These are phyloP conservation scores for Sequoia sempervirens DNA, from an alignment of 75 land plant species.

Conservation along the genomic window DNA sequence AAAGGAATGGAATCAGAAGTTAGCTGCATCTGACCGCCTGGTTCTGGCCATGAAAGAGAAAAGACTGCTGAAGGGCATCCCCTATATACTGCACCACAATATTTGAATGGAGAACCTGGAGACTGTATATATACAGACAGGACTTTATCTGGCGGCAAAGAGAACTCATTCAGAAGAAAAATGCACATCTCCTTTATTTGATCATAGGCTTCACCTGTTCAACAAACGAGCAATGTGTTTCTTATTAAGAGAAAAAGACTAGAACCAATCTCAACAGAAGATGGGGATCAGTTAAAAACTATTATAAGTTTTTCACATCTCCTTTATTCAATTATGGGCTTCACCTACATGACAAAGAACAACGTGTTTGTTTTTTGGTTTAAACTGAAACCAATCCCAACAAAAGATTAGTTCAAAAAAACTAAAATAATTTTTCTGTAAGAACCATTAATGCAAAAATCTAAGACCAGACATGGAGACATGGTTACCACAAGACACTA, in stretches of 20 bases:
- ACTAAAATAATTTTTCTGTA: too few relatives aligned
- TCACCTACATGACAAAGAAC: background rate
- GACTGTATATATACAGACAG: slow-evolving; percentile 88
- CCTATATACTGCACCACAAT: slow-evolving; percentile 77
- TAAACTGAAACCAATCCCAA: background rate
- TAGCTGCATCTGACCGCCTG: slow-evolving; percentile 52
- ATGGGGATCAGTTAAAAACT: background rate
- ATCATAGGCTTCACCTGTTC: slow-evolving; percentile 66
- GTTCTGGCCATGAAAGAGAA: slow-evolving; percentile 80
- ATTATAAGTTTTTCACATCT: slow-evolving; percentile 28
- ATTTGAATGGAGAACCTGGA: slow-evolving; percentile 72
- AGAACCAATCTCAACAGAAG: background rate
- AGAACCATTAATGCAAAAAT: background rate
- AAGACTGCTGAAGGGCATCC: slow-evolving; percentile 96
- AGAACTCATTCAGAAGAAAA: slow-evolving; percentile 64
- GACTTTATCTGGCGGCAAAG: slow-evolving; percentile 92
- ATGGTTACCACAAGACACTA: too few relatives aligned
- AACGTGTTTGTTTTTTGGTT: background rate
- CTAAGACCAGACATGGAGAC: background rate
- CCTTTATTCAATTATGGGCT: slow-evolving; percentile 59
- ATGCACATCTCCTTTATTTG: slow-evolving; percentile 76
- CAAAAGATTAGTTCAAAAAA: background rate
- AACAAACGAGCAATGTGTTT: slow-evolving; percentile 2
- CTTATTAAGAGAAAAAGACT: background rate
- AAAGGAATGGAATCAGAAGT: slow-evolving; percentile 36